Evolutionary conservation across 1,284 basidiomycete genomes (phyloP), one percentile per base, ranked within the genome.

Genomic region (Ceratobasidium sp.): DNA sequence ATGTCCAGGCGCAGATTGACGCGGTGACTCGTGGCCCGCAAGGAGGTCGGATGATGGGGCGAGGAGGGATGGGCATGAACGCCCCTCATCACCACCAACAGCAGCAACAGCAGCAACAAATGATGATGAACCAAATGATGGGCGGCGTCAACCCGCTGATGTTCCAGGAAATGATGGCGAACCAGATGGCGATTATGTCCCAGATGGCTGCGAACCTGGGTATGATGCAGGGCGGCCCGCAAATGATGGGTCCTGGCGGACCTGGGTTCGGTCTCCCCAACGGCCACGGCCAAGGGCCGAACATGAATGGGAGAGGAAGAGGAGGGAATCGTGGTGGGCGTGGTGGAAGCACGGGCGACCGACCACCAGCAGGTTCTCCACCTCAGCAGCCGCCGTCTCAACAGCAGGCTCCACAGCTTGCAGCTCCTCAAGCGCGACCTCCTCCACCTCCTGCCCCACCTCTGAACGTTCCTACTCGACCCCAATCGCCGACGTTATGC

Each of bases 401-500:
- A 48, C 67, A 60, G 74, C 71, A 25, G 73, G 71, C 9, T 30
- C 62, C 77, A 69, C 80, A 77, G 23, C 77, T 79, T 74, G 78
- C 82, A 9, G 81, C 82, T 4, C 73, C 80, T n/a, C 79, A 83
- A 25, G 77, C 77, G 74, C 77, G 77, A 44, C 74, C 80, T 28
- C 74, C 80, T 28, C 76, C 81, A 21, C 46, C 63, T 14, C 69
- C 64, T 14, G 58, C 64, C 21, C 66, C 48, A 23, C 46, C 74
- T 11, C 28, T 36, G 25, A 70, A 60, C 16, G 78, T 87, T 14
- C 90, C 91, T n/a, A 88, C 89, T 74, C 85, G 92, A 36, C 92
- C 91, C 1, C 88, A 90, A 76, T 92, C 92, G 1, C 92, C 92
- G 0, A 92, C 91, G 0, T 82, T 98, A 23, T 98, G 95, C 87